These are phyloP conservation scores for Fomitopsis betulina DNA, from an alignment of 1,284 basidiomycete genomes.

Conservation along the genomic window DNA sequence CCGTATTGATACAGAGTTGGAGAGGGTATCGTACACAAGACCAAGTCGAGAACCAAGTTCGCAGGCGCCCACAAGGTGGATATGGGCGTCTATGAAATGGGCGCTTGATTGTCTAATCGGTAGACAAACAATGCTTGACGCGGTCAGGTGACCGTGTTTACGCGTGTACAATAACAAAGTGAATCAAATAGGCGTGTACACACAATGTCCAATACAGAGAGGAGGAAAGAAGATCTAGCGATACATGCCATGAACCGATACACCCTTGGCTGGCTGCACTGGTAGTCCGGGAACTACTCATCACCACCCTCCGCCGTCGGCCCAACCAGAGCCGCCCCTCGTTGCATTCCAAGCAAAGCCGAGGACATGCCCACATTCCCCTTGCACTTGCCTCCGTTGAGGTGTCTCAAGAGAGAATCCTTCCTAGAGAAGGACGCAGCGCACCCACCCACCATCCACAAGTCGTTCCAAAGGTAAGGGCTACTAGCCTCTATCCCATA, in stretches of 20 bases:
- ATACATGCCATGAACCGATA: constrained; percentile 2
- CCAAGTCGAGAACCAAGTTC: background rate
- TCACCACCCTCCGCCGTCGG: background rate
- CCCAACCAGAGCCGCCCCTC: background rate
- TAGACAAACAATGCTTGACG: background rate
- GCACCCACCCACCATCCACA: constrained; percentile 46
- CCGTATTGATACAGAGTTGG: background rate
- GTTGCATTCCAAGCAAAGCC: background rate
- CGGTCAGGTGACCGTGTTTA: background rate
- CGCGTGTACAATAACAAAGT: background rate
- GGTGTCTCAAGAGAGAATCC: constrained; percentile 54
- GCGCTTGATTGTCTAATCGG: background rate
- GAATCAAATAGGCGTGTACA: background rate
- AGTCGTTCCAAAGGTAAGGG: constrained; percentile 28
- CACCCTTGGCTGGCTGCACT: background rate
- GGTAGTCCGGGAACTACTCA: background rate
- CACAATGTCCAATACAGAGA: background rate
- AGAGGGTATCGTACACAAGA: background rate
- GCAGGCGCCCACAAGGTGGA: background rate
- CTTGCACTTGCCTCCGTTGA: constrained; percentile 27
- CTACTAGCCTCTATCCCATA: constrained; percentile 25
- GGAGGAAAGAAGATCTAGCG: background rate
- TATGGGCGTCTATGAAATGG: background rate
- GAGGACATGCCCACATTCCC: background rate
- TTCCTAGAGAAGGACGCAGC: constrained; percentile 44